A percentile compares a stretch with the other conserved stretches of the same genome.
phyloP scores from a whole-genome alignment of 257 asterid genomes.

The Galeopsis tetrahit region DNA sequence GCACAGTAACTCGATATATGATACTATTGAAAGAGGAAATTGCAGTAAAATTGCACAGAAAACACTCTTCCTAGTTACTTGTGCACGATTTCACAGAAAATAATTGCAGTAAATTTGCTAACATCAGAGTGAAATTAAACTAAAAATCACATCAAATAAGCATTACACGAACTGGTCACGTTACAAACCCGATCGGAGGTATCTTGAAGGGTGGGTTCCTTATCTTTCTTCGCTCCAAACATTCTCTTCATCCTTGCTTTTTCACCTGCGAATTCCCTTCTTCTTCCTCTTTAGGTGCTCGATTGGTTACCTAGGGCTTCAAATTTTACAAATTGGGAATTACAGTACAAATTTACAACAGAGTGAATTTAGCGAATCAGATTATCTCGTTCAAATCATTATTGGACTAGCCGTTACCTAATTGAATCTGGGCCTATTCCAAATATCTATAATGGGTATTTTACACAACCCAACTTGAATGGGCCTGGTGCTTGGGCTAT shows the following conservation, averaged over 20 bases:
- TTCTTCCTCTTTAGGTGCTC: background rate
- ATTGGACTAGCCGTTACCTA: background rate
- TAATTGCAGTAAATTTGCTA: background rate
- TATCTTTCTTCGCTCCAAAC: slow-evolving; percentile 78
- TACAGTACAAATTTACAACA: background rate
- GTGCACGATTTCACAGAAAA: background rate
- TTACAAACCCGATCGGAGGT: slow-evolving; percentile 77
- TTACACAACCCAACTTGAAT: background rate
- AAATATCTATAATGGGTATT: background rate
- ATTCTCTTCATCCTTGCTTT: slow-evolving; percentile 66
- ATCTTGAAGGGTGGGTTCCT: slow-evolving; percentile 76
- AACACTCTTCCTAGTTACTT: background rate
- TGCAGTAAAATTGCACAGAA: background rate
- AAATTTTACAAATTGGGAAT: slow-evolving; percentile 7
- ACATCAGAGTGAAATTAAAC: background rate
- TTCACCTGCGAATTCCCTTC: slow-evolving; percentile 4
- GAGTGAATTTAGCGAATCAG: background rate
- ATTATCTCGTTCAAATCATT: background rate
- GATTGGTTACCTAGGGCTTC: slow-evolving; percentile 31
- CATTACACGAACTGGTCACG: background rate
- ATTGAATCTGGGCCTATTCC: background rate
- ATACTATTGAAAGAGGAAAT: background rate
- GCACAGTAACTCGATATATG: background rate
- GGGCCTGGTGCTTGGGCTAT: background rate
- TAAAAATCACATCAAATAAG: background rate